Evolutionary conservation across 352 stramenopile genomes (phyloP).

Genomic region (Phytopythium cucurbitacearum): DNA sequence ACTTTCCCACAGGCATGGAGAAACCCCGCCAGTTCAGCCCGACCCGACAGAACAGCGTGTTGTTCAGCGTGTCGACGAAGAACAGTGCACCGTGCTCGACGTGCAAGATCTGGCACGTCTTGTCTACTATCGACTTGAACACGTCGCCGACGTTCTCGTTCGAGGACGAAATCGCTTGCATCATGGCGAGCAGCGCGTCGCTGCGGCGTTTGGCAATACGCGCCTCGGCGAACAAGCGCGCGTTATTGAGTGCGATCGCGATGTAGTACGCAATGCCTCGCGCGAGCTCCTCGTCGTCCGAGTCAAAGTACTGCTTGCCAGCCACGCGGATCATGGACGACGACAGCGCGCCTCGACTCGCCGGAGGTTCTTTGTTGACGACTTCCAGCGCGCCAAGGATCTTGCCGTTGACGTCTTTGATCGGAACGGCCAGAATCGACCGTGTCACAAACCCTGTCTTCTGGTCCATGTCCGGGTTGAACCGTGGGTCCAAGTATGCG

Average conservation of each 20-base stretch:
- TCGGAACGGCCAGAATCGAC: constrained; percentile 74
- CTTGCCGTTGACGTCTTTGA: constrained; percentile 63
- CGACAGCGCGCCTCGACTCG: constrained; percentile 1
- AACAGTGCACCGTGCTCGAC: constrained; percentile 73
- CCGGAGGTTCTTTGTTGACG: constrained; percentile 34
- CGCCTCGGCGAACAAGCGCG: constrained; percentile 53
- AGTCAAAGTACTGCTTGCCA: constrained; percentile 68
- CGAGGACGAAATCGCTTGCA: constrained; percentile 46
- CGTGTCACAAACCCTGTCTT: constrained; percentile 65
- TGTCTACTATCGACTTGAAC: constrained; percentile 36
- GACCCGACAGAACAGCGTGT: constrained; percentile 62
- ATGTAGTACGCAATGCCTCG: constrained; percentile 61
- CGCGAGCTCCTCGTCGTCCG: constrained; percentile 62
- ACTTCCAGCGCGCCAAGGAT: constrained; percentile 71
- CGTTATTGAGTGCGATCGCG: constrained; percentile 66
- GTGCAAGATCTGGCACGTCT: constrained; percentile 39
- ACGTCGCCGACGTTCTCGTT: constrained; percentile 45
- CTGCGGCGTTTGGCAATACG: constrained; percentile 54
- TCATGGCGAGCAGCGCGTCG: constrained; percentile 57
- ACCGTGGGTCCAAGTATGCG: constrained; percentile 55
- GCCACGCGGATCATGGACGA: constrained; percentile 6
- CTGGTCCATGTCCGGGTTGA: constrained; percentile 51
- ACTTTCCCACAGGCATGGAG: constrained; percentile 57
- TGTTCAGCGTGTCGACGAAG: constrained; percentile 69
- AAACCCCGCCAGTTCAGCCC: constrained; percentile 69